phyloP scores from a whole-genome alignment of 2,329 filamentous ascomycete species.

The Dendrostoma leiphaemia region DNA sequence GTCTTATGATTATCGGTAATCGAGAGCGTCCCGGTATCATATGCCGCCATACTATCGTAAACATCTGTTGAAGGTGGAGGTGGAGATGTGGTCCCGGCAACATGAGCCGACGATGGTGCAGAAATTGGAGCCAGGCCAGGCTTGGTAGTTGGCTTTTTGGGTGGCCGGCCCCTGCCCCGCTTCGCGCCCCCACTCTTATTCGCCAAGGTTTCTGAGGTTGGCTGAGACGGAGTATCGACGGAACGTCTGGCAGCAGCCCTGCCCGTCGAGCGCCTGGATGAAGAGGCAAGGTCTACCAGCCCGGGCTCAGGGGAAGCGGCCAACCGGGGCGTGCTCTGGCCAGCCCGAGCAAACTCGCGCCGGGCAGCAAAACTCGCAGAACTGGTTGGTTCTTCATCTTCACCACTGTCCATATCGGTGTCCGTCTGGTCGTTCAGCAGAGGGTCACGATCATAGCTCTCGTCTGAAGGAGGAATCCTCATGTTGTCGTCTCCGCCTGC shows the following conservation, averaged over 20 bases:
- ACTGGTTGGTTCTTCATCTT: not conserved
- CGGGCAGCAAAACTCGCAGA: not conserved
- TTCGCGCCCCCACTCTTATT: not conserved
- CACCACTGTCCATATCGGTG: not conserved
- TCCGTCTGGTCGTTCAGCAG: not conserved
- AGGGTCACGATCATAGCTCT: not conserved
- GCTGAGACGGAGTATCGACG: too few species aligned
- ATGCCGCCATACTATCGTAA: not conserved
- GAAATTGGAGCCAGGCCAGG: not conserved
- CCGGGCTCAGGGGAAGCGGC: too few species aligned
- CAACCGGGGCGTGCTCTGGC: not conserved
- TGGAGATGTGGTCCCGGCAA: not conserved
- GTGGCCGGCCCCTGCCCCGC: not conserved
- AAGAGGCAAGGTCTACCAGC: not conserved
- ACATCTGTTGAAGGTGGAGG: not conserved
- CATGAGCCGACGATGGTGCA: not conserved
- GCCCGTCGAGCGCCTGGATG: not conserved
- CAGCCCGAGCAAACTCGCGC: not conserved
- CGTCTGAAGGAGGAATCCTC: too few species aligned
- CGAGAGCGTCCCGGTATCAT: not conserved
- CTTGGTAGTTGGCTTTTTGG: not conserved
- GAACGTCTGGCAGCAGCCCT: too few species aligned
- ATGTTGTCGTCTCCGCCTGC: not conserved
- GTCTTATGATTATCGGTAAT: not conserved
- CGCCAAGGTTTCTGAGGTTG: too few species aligned